phyloP scores from a whole-genome alignment of 1,139 yeast genomes.

The Yarrowia galli region DNA sequence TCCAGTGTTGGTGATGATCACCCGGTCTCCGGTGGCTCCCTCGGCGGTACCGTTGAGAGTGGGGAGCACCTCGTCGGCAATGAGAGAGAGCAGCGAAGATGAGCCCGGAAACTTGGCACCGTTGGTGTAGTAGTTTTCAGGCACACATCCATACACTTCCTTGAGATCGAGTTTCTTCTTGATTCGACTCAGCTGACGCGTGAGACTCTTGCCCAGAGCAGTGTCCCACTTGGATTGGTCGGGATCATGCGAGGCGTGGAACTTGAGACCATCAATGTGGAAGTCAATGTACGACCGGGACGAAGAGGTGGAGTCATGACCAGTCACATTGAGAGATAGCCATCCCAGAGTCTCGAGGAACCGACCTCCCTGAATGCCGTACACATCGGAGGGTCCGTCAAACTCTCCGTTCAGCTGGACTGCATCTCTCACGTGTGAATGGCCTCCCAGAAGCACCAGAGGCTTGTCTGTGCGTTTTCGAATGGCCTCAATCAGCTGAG shows the following conservation, averaged over 20 bases:
- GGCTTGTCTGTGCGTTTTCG: constrained; percentile 63
- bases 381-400: constrained; percentile 65
- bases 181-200: constrained; percentile 25
- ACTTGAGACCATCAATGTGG: constrained; percentile 69
- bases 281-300: constrained; percentile 80
- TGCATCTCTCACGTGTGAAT: constrained; percentile 90
- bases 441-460: constrained; percentile 94
- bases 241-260: constrained; percentile 59
- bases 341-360: constrained; percentile 94
- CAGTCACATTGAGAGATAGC: constrained; percentile 62
- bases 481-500: constrained; percentile 65
- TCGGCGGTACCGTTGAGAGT: constrained; percentile 54
- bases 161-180: constrained; percentile 60
- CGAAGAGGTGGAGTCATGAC: constrained; percentile 37
- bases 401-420: constrained; percentile 67
- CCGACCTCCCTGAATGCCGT: constrained; percentile 85
- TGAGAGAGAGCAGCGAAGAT: constrained; percentile 65
- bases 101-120: constrained; percentile 71
- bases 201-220: constrained; percentile 8
- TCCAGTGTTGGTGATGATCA: constrained; percentile 82
- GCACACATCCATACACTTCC: constrained; percentile 67
- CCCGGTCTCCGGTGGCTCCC: constrained; percentile 51
- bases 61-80: constrained; percentile 67
- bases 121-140: constrained; percentile 69
- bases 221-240: constrained; percentile 39